phyloP scores from a whole-genome alignment of 1,284 basidiomycete genomes.

The Microstroma glucosiphilum region DNA sequence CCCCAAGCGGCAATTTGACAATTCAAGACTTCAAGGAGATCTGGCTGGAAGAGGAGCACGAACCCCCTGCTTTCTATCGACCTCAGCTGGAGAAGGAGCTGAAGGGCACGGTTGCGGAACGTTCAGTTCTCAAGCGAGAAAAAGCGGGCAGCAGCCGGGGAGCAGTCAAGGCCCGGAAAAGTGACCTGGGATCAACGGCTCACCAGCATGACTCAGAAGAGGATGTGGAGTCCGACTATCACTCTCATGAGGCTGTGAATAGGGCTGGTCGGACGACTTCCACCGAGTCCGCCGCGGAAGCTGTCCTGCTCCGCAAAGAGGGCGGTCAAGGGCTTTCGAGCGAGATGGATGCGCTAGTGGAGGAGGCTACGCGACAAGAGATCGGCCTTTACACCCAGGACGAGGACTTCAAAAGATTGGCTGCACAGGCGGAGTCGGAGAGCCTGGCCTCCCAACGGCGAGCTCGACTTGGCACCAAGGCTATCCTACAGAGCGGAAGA shows the following conservation, averaged over 20 bases:
- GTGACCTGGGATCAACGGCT: neutral
- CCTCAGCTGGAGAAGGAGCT: slow-evolving; percentile 59
- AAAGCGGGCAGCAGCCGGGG: slow-evolving; percentile 11
- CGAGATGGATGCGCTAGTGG: slow-evolving; percentile 34
- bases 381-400: slow-evolving; percentile 37
- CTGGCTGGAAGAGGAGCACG: slow-evolving; percentile 83
- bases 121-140: slow-evolving; percentile 16
- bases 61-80: slow-evolving; percentile 68
- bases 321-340: slow-evolving; percentile 19
- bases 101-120: slow-evolving; percentile 40
- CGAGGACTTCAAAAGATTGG: slow-evolving; percentile 30
- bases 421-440: slow-evolving; percentile 22
- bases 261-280: neutral
- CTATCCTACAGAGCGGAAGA: neutral
- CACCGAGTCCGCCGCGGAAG: too few relatives aligned
- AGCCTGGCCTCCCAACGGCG: neutral
- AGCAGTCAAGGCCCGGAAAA: slow-evolving; percentile 3
- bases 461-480: neutral
- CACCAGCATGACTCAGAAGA: neutral
- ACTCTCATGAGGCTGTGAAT: slow-evolving; percentile 41
- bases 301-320: neutral
- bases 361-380: slow-evolving; percentile 39
- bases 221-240: slow-evolving; percentile 47
- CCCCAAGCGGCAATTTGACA: slow-evolving; percentile 75
- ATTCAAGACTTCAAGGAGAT: slow-evolving; percentile 85